phyloP scores from a whole-genome alignment of 139 green algal species.

The Eudorina sp. region DNA sequence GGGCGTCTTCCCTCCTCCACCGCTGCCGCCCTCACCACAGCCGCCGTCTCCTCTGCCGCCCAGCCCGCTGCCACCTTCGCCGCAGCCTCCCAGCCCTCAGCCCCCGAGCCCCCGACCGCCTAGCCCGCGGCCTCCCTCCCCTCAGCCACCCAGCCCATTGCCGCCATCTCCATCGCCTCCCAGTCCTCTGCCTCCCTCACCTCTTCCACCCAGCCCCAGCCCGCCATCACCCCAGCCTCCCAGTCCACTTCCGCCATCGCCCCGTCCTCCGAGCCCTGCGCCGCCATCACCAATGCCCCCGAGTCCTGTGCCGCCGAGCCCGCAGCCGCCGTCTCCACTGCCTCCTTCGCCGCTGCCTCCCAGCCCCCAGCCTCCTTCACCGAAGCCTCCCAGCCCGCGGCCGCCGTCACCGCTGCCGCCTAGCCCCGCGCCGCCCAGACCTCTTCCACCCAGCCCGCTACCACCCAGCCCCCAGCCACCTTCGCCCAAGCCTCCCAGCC shows the following conservation, averaged over 20 bases:
- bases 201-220: not conserved
- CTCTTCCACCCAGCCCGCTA: not conserved
- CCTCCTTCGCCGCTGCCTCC: not conserved
- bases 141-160: not conserved
- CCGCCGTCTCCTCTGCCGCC: slow-evolving; percentile 12
- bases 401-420: not conserved
- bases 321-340: not conserved
- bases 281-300: not conserved
- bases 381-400: not conserved
- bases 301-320: not conserved
- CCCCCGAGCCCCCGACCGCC: not conserved
- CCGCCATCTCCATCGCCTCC: not conserved
- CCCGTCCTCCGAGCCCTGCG: not conserved
- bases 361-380: not conserved
- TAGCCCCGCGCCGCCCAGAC: not conserved
- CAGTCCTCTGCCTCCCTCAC: not conserved
- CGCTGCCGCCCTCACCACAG: not conserved
- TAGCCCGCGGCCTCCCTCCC: not conserved
- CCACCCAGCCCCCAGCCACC: not conserved
- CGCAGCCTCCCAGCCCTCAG: not conserved
- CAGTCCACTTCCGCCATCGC: not conserved
- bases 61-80: not conserved
- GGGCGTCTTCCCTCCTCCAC: slow-evolving; percentile 37
- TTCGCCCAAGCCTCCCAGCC: not conserved
- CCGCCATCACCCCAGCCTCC: not conserved